Evolutionary conservation across 1,284 basidiomycete species (phyloP).

Genomic region (Irpex sp.): DNA sequence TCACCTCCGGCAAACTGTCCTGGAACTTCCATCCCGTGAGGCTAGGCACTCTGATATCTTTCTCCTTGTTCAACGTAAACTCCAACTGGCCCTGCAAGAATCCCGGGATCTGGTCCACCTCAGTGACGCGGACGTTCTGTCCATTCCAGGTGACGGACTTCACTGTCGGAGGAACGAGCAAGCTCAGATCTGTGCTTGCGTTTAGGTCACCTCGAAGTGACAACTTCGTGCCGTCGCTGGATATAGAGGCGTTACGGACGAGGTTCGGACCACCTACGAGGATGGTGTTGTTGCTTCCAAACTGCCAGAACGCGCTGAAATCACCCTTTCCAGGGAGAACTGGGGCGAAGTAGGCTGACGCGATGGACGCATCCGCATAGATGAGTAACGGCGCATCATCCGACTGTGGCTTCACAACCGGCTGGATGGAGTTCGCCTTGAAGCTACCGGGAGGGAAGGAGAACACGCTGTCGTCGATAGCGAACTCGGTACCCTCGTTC

Average conservation of each 20-base stretch:
- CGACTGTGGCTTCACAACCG: conserved; percentile 62
- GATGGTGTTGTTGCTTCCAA: conserved; percentile 48
- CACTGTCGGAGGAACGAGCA: conserved; percentile 52
- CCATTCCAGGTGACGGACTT: conserved; percentile 70
- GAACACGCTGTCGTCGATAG: conserved; percentile 40
- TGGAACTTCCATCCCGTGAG: conserved; percentile 65
- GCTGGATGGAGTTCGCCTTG: conserved; percentile 39
- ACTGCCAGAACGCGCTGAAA: conserved; percentile 44
- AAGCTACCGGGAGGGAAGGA: conserved; percentile 36
- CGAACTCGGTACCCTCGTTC: conserved; percentile 56
- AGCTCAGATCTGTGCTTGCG: conserved; percentile 35
- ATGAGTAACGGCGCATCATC: conserved; percentile 61
- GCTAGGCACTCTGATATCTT: conserved; percentile 27
- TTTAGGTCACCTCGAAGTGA: conserved; percentile 47
- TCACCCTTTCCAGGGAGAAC: conserved; percentile 28
- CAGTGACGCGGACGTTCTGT: conserved; percentile 32
- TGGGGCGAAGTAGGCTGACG: conserved; percentile 55
- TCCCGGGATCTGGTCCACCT: conserved; percentile 24
- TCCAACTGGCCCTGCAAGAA: conserved; percentile 20
- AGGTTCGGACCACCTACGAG: conserved; percentile 54
- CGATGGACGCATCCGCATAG: conserved; percentile 59
- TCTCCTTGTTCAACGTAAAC: conserved; percentile 12
- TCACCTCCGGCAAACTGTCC: conserved; percentile 70
- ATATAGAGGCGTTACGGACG: conserved; percentile 47
- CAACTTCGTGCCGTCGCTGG: conserved; percentile 28